Evolutionary conservation across 2,329 filamentous ascomycete species (phyloP).

Genomic region (Colletotrichum noveboracense): DNA sequence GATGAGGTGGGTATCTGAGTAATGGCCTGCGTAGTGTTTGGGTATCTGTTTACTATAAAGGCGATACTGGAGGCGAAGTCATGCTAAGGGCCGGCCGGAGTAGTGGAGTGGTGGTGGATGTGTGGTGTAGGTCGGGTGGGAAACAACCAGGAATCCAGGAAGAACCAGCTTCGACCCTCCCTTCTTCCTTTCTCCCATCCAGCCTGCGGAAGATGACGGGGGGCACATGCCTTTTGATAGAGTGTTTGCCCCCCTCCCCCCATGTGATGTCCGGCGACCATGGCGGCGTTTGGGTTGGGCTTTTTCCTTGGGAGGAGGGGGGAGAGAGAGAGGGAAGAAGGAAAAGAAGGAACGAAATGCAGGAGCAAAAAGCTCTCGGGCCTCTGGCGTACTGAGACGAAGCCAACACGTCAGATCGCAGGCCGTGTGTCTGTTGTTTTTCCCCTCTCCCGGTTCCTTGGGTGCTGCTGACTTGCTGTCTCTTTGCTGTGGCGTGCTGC

Average conservation of each 20-base stretch:
- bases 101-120: not conserved
- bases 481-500: not conserved
- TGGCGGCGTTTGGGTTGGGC: not conserved
- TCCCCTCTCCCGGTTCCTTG: not conserved
- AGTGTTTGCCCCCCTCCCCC: not conserved
- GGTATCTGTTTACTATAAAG: not conserved
- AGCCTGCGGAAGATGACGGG: not conserved
- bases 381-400: conserved; percentile 5
- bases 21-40: not conserved
- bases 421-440: not conserved
- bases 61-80: not conserved
- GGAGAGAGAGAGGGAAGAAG: not conserved
- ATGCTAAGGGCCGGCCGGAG: not conserved
- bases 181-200: not conserved
- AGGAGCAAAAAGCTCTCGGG: conserved; percentile 13
- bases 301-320: not conserved
- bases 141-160: not conserved
- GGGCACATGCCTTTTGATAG: conserved; percentile 21
- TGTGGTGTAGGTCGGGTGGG: not conserved
- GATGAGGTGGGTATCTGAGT: not conserved
- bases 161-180: not conserved
- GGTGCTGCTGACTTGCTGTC: not conserved
- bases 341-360: not conserved
- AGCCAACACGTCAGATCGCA: conserved; percentile 14
- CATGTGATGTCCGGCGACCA: conserved; percentile 17